Conservation (phyloP, 768 basidiomycete species). For the Leucocoprinus birnbaumii region DNA sequence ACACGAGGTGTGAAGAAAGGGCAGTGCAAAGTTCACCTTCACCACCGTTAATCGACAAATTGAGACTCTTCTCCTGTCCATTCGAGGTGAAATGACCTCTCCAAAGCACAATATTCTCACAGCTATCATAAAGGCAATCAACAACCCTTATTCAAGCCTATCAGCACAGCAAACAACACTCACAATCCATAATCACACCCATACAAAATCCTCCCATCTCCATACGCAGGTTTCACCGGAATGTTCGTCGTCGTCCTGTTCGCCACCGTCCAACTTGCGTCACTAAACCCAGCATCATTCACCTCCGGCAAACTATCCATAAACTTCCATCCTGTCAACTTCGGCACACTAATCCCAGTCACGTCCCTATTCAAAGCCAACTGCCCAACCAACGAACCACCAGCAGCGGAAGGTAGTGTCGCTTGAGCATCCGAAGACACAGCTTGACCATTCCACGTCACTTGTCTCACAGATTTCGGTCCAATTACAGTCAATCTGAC, state of each 20-base stretch:
- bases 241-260: slow-evolving; percentile 75
- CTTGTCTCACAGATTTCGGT: slow-evolving; percentile 43
- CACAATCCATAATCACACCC: slow-evolving; percentile 88
- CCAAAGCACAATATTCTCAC: slow-evolving; percentile 81
- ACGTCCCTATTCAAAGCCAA: slow-evolving; percentile 31
- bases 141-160: slow-evolving; percentile 8
- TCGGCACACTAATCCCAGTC: slow-evolving; percentile 38
- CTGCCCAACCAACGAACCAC: slow-evolving; percentile 45
- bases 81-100: slow-evolving; percentile 74
- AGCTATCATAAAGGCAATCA: slow-evolving; percentile 38
- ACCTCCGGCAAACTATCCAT: slow-evolving; percentile 76
- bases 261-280: slow-evolving; percentile 62
- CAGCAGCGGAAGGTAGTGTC: slow-evolving; percentile 30
- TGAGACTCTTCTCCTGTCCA: slow-evolving; percentile 58
- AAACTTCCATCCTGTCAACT: slow-evolving; percentile 69
- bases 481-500: slow-evolving; percentile 63
- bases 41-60: slow-evolving; percentile 80
- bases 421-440: slow-evolving; percentile 31
- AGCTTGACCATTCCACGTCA: slow-evolving; percentile 74
- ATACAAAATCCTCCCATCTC: slow-evolving; percentile 76
- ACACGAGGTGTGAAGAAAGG: background rate
- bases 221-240: slow-evolving; percentile 65
- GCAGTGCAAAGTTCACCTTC: slow-evolving; percentile 41
- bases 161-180: slow-evolving; percentile 19
- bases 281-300: slow-evolving; percentile 44